These are phyloP conservation scores for Begonia loranthoides DNA, from an alignment of 306 rosid species.

Conservation along the genomic window DNA sequence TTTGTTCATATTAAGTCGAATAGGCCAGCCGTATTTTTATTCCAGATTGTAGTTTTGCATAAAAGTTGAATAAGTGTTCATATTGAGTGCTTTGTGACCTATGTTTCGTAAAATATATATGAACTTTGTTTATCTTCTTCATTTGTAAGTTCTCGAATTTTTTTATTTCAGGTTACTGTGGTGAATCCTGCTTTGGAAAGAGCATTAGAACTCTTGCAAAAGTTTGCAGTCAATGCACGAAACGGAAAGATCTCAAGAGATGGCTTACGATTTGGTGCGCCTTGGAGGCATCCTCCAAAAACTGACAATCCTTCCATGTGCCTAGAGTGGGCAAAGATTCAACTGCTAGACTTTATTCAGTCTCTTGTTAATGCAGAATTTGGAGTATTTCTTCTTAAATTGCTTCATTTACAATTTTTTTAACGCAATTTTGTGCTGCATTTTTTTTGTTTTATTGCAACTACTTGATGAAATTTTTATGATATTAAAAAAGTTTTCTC, in stretches of 20 bases:
- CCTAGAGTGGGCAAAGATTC: slow-evolving; percentile 78
- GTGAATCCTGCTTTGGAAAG: slow-evolving; percentile 92
- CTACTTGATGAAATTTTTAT: too few relatives aligned
- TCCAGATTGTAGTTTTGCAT: too few relatives aligned
- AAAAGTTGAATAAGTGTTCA: too few relatives aligned
- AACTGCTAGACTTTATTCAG: slow-evolving; percentile 79
- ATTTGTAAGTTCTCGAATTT: not conserved
- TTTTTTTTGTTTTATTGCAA: not conserved
- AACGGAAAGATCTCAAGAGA: slow-evolving; percentile 57
- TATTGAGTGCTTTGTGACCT: too few relatives aligned
- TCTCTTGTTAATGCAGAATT: slow-evolving; percentile 61
- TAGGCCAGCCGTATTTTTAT: too few relatives aligned
- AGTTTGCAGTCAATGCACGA: slow-evolving; percentile 50
- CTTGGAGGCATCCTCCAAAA: slow-evolving; percentile 95
- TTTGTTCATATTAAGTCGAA: too few relatives aligned
- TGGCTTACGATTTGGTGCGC: slow-evolving; percentile 78
- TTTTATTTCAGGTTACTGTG: slow-evolving; percentile 45
- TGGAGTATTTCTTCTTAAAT: slow-evolving; percentile 42
- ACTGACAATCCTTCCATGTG: slow-evolving; percentile 36
- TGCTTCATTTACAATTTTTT: slow-evolving; percentile 2
- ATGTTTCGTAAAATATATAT: too few relatives aligned
- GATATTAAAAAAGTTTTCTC: too few relatives aligned
- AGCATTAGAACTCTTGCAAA: slow-evolving; percentile 64
- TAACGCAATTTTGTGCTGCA: slow-evolving; percentile 5
- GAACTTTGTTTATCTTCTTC: too few relatives aligned